Conservation (phyloP, 2,329 filamentous ascomycete genomes). For the Scedosporium apiospermum region DNA sequence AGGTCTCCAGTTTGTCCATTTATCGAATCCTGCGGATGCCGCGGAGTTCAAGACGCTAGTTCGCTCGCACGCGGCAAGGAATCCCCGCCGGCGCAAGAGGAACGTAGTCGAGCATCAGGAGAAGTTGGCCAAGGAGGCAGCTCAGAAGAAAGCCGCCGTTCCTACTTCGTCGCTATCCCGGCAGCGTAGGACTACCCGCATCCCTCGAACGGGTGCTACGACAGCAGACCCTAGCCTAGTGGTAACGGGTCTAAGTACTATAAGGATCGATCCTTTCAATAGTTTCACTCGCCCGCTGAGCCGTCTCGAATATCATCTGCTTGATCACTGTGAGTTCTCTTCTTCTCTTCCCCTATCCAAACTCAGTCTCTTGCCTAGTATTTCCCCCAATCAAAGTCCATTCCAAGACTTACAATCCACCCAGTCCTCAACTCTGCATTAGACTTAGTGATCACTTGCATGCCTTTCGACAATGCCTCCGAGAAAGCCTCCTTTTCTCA, state of each 20-base stretch:
- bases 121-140: neutral
- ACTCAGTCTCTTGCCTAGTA: no score
- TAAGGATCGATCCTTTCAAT: neutral
- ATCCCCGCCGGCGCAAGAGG: conserved; percentile 7
- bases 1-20: conserved; percentile 12
- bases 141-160: neutral
- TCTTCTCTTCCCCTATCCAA: no score
- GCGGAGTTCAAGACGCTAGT: conserved; percentile 10
- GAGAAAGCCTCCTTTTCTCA: conserved; percentile 8
- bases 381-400: no score
- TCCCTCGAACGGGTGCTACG: neutral
- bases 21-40: conserved; percentile 11
- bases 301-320: neutral
- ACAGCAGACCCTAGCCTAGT: neutral
- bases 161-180: neutral
- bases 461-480: neutral
- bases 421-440: neutral
- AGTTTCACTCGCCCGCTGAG: neutral
- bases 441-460: neutral
- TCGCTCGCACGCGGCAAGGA: conserved; percentile 14
- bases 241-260: neutral
- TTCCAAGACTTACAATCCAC: neutral
- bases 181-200: neutral
- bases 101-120: conserved; percentile 10
- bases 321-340: neutral